These are phyloP conservation scores for Astragalus membranaceus DNA, from an alignment of 306 rosid genomes.

Conservation along the genomic window DNA sequence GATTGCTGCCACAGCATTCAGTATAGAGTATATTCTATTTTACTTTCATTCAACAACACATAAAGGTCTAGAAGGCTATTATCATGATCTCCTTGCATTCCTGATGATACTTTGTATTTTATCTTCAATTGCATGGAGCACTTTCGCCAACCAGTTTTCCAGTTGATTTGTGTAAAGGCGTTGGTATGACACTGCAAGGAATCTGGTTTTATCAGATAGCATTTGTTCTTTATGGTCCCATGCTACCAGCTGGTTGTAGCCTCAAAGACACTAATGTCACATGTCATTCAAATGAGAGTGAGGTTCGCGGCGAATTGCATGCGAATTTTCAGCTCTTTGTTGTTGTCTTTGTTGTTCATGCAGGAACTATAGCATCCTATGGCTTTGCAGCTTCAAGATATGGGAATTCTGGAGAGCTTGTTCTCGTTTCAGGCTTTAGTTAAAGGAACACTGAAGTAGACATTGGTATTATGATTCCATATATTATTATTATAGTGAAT, in stretches of 20 bases:
- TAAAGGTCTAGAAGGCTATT: slow-evolving; percentile 73
- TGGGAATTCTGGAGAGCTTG: slow-evolving; percentile 23
- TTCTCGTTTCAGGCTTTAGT: slow-evolving; percentile 11
- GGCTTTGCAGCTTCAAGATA: slow-evolving; percentile 46
- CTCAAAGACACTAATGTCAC: slow-evolving; percentile 36
- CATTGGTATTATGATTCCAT: too few relatives aligned
- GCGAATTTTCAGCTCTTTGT: slow-evolving; percentile 63
- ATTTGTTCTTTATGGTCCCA: slow-evolving; percentile 66
- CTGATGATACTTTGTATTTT: slow-evolving; percentile 53
- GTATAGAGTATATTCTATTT: slow-evolving; percentile 61
- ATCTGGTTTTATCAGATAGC: slow-evolving; percentile 83
- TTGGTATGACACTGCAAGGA: slow-evolving; percentile 66
- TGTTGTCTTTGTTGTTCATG: slow-evolving; percentile 43
- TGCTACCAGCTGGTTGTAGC: slow-evolving; percentile 82
- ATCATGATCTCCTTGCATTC: slow-evolving; percentile 59
- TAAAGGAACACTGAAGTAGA: too few relatives aligned
- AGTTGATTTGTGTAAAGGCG: slow-evolving; percentile 51
- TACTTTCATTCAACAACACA: slow-evolving; percentile 74
- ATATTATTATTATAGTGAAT: too few relatives aligned
- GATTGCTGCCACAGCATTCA: slow-evolving; percentile 58
- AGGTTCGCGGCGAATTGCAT: slow-evolving; percentile 62
- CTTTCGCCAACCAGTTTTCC: slow-evolving; percentile 63
- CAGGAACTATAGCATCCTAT: slow-evolving; percentile 41
- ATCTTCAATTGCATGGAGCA: slow-evolving; percentile 44
- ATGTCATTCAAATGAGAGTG: slow-evolving; percentile 49